Evolutionary conservation across 2,329 filamentous ascomycete genomes (phyloP).

Genomic region (Metarhizium brunneum): DNA sequence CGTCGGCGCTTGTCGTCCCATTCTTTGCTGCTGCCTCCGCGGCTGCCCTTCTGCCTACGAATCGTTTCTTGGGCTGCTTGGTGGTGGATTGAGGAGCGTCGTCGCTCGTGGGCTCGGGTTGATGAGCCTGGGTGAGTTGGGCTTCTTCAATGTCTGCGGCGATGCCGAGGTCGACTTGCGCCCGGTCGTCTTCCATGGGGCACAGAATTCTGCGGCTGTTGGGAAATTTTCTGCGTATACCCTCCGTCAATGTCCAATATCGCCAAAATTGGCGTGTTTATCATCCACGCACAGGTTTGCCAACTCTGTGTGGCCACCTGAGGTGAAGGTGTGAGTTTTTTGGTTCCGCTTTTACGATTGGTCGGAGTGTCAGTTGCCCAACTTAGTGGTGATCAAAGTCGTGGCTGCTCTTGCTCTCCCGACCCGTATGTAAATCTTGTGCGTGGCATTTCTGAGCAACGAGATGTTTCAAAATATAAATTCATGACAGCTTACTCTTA

Average conservation of each 20-base stretch:
- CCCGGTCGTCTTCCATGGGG: slow-evolving; percentile 68
- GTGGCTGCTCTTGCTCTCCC: too few species aligned
- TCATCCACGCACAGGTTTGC: background rate
- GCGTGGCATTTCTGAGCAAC: too few species aligned
- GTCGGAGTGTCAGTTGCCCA: too few species aligned
- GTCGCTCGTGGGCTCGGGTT: slow-evolving; percentile 3
- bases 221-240: too few species aligned
- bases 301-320: background rate
- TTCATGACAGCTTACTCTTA: too few species aligned
- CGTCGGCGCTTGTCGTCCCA: slow-evolving; percentile 15
- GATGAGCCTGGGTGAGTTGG: slow-evolving; percentile 23
- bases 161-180: slow-evolving; percentile 59
- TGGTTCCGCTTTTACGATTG: background rate
- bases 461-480: too few species aligned
- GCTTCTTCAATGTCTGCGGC: slow-evolving; percentile 54
- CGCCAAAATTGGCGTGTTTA: too few species aligned
- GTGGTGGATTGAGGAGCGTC: slow-evolving; percentile 15
- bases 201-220: too few species aligned
- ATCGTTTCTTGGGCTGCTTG: slow-evolving; percentile 81
- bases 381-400: too few species aligned
- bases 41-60: slow-evolving; percentile 74
- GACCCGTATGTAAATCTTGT: background rate
- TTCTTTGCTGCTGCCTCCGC: slow-evolving; percentile 47
- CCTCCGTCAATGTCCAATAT: too few species aligned
- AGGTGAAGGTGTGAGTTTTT: slow-evolving; percentile 1